phyloP scores from a whole-genome alignment of 768 basidiomycete species.

The Tylopilus subfusipes region DNA sequence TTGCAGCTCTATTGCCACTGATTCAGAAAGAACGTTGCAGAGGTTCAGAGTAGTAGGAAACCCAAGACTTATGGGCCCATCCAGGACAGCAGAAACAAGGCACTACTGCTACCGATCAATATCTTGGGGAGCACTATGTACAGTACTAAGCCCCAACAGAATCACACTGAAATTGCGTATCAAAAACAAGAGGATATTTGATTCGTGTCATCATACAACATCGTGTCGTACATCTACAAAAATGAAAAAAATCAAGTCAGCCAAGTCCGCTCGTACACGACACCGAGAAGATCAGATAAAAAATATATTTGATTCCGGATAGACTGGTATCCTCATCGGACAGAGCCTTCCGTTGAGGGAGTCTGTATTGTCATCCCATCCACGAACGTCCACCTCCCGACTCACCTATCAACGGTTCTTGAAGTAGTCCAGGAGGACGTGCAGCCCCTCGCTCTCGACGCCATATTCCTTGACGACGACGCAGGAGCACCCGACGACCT shows the following conservation, averaged over 20 bases:
- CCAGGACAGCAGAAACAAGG: neutral
- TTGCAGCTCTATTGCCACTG: neutral
- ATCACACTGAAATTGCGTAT: neutral
- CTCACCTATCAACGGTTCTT: constrained; percentile 72
- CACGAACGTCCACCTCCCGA: constrained; percentile 6
- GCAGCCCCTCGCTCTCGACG: constrained; percentile 89
- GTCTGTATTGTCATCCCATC: constrained; percentile 81
- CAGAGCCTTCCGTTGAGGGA: constrained; percentile 83
- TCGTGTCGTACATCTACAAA: constrained; percentile 5
- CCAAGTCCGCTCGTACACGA: neutral
- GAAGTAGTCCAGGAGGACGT: constrained; percentile 95
- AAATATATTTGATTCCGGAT: constrained; percentile 26
- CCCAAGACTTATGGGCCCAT: neutral
- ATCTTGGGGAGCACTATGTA: constrained; percentile 1
- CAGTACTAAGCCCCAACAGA: neutral
- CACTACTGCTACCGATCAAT: constrained; percentile 2
- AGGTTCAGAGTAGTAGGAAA: neutral
- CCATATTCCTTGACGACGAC: constrained; percentile 99
- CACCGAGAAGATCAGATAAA: constrained; percentile 53
- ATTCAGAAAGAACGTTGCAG: neutral
- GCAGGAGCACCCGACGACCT: constrained; percentile 89
- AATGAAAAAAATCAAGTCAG: constrained; percentile 7
- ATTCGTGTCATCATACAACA: constrained; percentile 17
- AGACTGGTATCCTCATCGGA: constrained; percentile 55
- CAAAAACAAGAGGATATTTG: neutral